Percentiles rank a stretch among this genome's conserved stretches.
These are phyloP conservation scores for Pleurotus salmoneostramineus DNA, from an alignment of 768 basidiomycete species.

Conservation along the genomic window DNA sequence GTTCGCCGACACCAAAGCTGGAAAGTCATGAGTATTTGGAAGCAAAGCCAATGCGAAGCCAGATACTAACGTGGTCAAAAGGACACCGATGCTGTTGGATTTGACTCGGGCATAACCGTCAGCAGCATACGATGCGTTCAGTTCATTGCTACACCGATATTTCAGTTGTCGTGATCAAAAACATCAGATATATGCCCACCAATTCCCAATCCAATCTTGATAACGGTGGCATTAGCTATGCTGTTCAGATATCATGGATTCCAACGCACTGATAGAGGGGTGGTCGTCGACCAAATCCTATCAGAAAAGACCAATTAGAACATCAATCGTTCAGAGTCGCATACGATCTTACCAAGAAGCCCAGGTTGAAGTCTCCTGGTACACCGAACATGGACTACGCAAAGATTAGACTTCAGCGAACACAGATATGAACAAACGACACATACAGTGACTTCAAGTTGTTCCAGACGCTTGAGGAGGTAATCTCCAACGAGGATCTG, in stretches of 20 bases:
- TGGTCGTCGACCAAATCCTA: constrained; percentile 84
- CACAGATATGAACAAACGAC: not conserved
- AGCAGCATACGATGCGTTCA: constrained; percentile 87
- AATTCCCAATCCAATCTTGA: constrained; percentile 80
- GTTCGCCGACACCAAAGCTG: constrained; percentile 91
- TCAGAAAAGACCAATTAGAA: not conserved
- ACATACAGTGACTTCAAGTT: constrained; percentile 60
- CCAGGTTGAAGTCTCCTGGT: constrained; percentile 86
- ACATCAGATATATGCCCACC: constrained; percentile 32
- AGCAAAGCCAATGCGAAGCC: not conserved
- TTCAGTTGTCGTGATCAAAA: not conserved
- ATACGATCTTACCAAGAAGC: constrained; percentile 1
- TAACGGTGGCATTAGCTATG: not conserved
- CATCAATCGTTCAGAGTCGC: not conserved
- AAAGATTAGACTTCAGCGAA: not conserved
- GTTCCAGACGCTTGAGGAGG: constrained; percentile 56
- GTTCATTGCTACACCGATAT: constrained; percentile 59
- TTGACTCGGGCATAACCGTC: constrained; percentile 93
- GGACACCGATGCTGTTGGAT: constrained; percentile 62
- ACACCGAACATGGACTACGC: constrained; percentile 75
- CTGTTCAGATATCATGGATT: not conserved
- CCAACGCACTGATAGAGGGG: constrained; percentile 39
- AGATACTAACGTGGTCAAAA: constrained; percentile 67
- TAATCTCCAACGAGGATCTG: constrained; percentile 55
- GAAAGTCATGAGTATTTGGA: not conserved